Evolutionary conservation across 306 rosid genomes (phyloP), one percentile per base, ranked within the genome.

Genomic region (Corylus americana): DNA sequence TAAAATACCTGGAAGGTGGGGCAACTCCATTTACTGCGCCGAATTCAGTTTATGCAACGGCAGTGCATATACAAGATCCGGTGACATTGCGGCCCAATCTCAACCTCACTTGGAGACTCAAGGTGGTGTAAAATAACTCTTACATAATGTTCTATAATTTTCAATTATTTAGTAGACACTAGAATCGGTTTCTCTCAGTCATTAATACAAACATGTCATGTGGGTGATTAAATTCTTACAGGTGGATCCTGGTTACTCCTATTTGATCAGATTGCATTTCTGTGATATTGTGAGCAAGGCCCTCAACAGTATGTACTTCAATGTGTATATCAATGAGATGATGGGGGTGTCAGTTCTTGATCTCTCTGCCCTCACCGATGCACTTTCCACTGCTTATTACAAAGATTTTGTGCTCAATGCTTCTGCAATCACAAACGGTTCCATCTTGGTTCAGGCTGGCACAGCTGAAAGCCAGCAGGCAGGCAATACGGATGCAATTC

Each of bases 221-320:
- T 31, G 35, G 35, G 35, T 31, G 35, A 31, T 31, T 31, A 31
- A 42, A 42, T 42, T 42, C 8, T 42, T 42, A 0, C 45, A 42
- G 45, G 45, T 90, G n/a, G 98, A 92, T 11, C 55, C 47, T 20
- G 83, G 84, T 48, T 89, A 79, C 61, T 89, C 92, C 16, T 94
- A 92, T 76, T 85, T 92, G 87, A 80, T 94, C 55, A 91, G 98
- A 72, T 20, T 92, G 80, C 98, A 94, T 83, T 94, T 94, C 57
- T 91, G 97, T 62, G 98, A 94, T 80, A 92, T 94, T 42, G 88
- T 92, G n/a, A 92, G 97, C 83, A 74, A 61, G 51, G 64, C 72
- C 16, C 83, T 91, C 0, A 74, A 84, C 16, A 72, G 31, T 66
- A 71, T 94, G 51, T 87, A 77, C 83, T 91, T 94, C 84, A 80